phyloP scores from a whole-genome alignment of 257 asterid genomes.

The Echium plantagineum region DNA sequence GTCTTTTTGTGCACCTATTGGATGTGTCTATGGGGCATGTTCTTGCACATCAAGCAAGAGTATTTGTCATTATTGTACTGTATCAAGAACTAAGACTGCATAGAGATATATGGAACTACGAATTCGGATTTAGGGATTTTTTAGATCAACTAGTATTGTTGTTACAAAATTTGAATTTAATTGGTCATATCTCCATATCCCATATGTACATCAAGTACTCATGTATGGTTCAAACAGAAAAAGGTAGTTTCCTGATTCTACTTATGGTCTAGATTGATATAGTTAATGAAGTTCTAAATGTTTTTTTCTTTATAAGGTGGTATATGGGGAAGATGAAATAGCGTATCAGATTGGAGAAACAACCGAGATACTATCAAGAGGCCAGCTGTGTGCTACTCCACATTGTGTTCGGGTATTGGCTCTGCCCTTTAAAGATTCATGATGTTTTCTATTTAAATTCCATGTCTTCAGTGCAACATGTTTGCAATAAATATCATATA shows the following conservation, averaged over 20 bases:
- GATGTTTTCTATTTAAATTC: background rate
- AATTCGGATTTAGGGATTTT: background rate
- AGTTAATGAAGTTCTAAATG: background rate
- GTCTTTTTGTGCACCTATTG: background rate
- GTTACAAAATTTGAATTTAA: no score
- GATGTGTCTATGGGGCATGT: background rate
- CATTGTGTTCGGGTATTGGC: slow-evolving; percentile 73
- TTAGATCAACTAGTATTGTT: background rate
- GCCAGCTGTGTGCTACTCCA: slow-evolving; percentile 88
- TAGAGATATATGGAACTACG: background rate
- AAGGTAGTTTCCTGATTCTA: background rate
- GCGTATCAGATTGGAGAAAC: slow-evolving; percentile 94
- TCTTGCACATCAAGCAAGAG: background rate
- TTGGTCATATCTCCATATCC: no score
- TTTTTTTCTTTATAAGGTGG: slow-evolving; percentile 40
- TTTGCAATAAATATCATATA: background rate
- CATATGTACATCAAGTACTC: no score
- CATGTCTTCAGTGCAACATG: background rate
- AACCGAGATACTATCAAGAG: slow-evolving; percentile 79
- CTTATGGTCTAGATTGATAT: background rate
- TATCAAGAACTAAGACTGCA: background rate
- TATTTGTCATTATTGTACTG: background rate
- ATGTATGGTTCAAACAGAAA: no score
- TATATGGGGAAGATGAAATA: slow-evolving; percentile 76
- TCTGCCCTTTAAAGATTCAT: background rate